Evolutionary conservation across 139 green algal species (phyloP), one percentile per base, ranked within the genome.

Genomic region (Chlorella sp.): DNA sequence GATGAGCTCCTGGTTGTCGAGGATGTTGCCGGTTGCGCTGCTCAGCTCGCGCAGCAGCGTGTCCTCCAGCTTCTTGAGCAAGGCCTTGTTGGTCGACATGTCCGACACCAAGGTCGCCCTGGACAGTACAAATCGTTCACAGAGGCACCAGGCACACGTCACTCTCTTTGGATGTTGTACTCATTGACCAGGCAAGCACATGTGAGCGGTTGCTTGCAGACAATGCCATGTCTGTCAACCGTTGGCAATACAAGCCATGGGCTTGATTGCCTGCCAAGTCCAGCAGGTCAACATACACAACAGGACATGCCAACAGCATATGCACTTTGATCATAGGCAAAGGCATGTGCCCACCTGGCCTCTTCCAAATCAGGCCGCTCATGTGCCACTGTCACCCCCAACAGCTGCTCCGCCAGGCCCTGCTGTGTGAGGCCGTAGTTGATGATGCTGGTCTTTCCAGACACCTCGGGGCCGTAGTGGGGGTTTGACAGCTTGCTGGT

Each of bases 1-100:
- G 61, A 95, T 95, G 32, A 95, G 85, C 73, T 91, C 89, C 59
- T 70, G 59, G 81, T 95, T 95, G 84, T 95, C 90, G 42, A 95
- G 79, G 69, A 95, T 95, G 73, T 94, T 93, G 51, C 90, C 72
- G 31, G 72, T 77, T 5, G 90, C 90, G 70, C 86, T 89, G 42
- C 77, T 89, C 61, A 95, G 83, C 76, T 95, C 87, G 14, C 63
- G 68, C 67, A 95, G 85, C 80, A 95, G 78, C 29, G 88, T 91
- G 71, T 93, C 88, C 81, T 95, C 90, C 65, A 85, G 84, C 29
- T 65, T 35, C 76, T 86, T 74, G 66, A 96, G 83, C 81, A 93
- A 85, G 64, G 85, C 80, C 80, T 93, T 95, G 86, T 95, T 90
- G 61, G 86, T 84, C 31, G 74, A 80, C 75, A 95, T 93, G 71